These are phyloP conservation scores for Goffeauzyma gilvescens DNA, from an alignment of 768 basidiomycete species.

Conservation along the genomic window DNA sequence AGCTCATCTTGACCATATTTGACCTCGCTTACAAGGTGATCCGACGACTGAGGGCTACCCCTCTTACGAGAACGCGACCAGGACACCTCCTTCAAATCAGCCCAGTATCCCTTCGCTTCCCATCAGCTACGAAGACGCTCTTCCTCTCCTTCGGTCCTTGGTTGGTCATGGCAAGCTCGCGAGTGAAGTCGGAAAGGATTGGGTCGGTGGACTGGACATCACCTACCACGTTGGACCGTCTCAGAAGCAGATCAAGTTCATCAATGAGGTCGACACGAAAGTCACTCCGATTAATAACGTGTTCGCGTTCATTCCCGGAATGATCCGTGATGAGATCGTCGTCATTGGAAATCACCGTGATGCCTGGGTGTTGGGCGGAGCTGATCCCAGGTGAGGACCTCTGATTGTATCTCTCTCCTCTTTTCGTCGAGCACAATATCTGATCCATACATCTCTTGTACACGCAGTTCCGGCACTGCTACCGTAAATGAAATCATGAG, in stretches of 20 bases:
- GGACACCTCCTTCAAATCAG: conserved; percentile 36
- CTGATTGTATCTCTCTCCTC: no score
- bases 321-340: conserved; percentile 51
- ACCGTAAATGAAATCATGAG: conserved; percentile 58
- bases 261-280: conserved; percentile 54
- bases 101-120: conserved; percentile 42
- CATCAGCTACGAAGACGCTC: conserved; percentile 67
- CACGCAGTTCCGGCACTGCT: conserved; percentile 55
- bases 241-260: conserved; percentile 39
- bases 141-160: conserved; percentile 43
- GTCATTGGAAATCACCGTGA: conserved; percentile 77
- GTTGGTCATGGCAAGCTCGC: conserved; percentile 34
- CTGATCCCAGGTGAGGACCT: conserved; percentile 34
- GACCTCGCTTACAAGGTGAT: no score
- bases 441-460: no score
- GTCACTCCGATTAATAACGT: conserved; percentile 82
- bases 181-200: conserved; percentile 22
- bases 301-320: conserved; percentile 61
- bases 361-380: conserved; percentile 51
- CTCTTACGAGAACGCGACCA: conserved; percentile 60
- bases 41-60: conserved; percentile 78
- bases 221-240: conserved; percentile 34
- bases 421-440: no score
- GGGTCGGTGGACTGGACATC: conserved; percentile 31
- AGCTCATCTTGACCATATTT: no score